Conservation (phyloP, 129 eudicot genomes). For the Tagetes patula region DNA sequence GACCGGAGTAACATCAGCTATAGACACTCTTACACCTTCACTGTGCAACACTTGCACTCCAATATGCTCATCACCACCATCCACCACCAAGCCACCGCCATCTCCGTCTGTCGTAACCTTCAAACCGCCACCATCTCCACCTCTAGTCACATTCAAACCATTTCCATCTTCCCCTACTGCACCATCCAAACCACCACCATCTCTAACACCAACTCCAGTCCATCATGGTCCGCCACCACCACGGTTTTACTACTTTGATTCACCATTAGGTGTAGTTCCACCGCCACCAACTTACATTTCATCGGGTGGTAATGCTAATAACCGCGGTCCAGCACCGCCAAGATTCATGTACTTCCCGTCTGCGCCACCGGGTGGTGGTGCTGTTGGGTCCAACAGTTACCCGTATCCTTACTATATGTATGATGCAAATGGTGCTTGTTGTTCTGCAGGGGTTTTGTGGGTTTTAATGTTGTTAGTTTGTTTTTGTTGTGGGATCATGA, state of each 20-base stretch:
- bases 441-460: conserved; percentile 11
- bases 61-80: conserved; percentile 61
- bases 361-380: conserved; percentile 24
- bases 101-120: conserved; percentile 19
- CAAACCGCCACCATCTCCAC: conserved; percentile 20
- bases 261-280: conserved; percentile 26
- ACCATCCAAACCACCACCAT: conserved; percentile 25
- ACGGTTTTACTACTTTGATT: conserved; percentile 33
- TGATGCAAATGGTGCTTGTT: conserved; percentile 41
- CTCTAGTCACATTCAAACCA: conserved; percentile 15
- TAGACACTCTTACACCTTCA: conserved; percentile 29
- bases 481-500: not conserved
- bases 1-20: conserved; percentile 19
- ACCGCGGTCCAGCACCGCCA: conserved; percentile 41
- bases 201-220: conserved; percentile 23
- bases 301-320: conserved; percentile 7
- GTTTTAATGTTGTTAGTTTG: conserved; percentile 13
- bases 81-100: conserved; percentile 16
- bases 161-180: conserved; percentile 36
- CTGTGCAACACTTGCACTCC: conserved; percentile 66
- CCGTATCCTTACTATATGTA: conserved; percentile 51
- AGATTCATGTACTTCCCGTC: conserved; percentile 39
- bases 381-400: conserved; percentile 28
- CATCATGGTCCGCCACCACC: conserved; percentile 51
- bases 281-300: conserved; percentile 46